Evolutionary conservation across 2,329 filamentous ascomycete species (phyloP).

Genomic region (Aspergillus calidoustus): DNA sequence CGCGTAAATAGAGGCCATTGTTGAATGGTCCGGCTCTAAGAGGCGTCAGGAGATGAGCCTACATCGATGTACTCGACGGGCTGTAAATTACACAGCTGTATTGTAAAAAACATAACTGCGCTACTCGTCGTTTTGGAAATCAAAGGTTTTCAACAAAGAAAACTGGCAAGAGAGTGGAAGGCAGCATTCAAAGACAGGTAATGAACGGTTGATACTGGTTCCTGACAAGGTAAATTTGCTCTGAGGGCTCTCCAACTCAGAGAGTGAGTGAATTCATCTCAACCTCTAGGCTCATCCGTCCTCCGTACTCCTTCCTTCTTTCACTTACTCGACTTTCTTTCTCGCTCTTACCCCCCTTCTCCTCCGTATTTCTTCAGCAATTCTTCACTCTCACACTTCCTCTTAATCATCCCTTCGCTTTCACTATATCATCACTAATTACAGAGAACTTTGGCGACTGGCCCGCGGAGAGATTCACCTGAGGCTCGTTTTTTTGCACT

Average conservation of each 20-base stretch:
- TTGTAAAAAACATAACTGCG: background rate
- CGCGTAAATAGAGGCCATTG: background rate
- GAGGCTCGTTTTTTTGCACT: background rate
- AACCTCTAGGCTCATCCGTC: conserved; percentile 12
- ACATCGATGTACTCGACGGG: too few species aligned
- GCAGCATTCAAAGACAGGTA: background rate
- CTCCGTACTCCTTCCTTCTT: conserved; percentile 13
- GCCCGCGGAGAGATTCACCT: background rate
- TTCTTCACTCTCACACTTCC: conserved; percentile 6
- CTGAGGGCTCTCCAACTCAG: conserved; percentile 4
- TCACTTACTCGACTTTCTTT: conserved; percentile 13
- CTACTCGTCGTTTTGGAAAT: background rate
- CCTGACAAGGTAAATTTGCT: conserved; percentile 10
- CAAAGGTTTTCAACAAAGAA: background rate
- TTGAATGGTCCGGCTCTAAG: background rate
- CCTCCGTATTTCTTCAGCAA: background rate
- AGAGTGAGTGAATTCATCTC: background rate
- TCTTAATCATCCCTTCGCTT: background rate
- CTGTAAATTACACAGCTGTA: background rate
- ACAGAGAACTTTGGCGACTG: background rate
- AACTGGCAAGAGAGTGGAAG: background rate
- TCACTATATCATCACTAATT: conserved; percentile 4
- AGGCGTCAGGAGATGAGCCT: background rate
- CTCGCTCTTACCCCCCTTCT: conserved; percentile 14
- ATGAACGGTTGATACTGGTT: background rate